These are phyloP conservation scores for Biscogniauxia marginata DNA, from an alignment of 2,329 filamentous ascomycete species.

Conservation along the genomic window DNA sequence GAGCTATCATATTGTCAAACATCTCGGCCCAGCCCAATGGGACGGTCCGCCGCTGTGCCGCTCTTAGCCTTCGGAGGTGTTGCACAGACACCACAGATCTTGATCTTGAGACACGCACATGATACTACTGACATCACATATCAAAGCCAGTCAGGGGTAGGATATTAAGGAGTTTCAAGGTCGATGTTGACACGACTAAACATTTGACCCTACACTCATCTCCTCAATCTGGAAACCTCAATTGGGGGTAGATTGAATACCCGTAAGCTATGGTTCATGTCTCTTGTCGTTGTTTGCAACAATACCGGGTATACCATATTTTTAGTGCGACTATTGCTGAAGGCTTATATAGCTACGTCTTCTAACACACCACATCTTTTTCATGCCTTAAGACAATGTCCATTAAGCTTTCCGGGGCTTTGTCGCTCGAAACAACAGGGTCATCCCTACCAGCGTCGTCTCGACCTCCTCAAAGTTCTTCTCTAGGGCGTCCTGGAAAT, in stretches of 20 bases:
- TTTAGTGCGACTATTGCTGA: no score
- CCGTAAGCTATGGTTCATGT: background rate
- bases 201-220: background rate
- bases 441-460: constrained; percentile 37
- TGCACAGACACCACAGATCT: no score
- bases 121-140: background rate
- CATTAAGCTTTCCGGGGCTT: constrained; percentile 6
- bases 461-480: constrained; percentile 39
- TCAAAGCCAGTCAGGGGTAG: no score
- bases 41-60: background rate
- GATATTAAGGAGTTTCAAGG: no score
- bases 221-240: background rate
- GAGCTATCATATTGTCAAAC: background rate
- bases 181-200: background rate
- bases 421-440: constrained; percentile 38
- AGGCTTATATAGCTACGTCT: no score
- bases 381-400: background rate
- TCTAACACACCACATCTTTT: no score
- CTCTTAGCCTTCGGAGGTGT: no score
- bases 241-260: background rate
- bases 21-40: background rate
- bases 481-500: constrained; percentile 34
- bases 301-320: no score
- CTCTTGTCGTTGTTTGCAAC: background rate
- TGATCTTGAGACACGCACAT: background rate